These are phyloP conservation scores for Lactarius quietus DNA, from an alignment of 768 basidiomycete species.

Conservation along the genomic window DNA sequence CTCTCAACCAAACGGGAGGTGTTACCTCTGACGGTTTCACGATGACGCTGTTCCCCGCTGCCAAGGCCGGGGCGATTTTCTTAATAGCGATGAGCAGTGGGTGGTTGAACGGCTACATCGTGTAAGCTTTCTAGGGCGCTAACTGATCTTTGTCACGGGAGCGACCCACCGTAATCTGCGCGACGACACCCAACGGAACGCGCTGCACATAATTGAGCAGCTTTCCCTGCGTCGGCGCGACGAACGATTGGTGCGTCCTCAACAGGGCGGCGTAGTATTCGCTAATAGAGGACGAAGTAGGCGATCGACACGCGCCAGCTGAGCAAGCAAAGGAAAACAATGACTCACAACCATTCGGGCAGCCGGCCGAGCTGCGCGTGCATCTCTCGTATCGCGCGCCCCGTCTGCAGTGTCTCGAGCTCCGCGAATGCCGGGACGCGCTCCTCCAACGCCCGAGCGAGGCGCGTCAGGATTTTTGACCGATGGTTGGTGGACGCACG, in stretches of 20 bases:
- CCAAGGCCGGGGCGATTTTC: slow-evolving; percentile 82
- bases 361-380: slow-evolving; percentile 68
- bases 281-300: slow-evolving; percentile 35
- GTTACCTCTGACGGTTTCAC: slow-evolving; percentile 77
- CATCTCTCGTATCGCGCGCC: slow-evolving; percentile 83
- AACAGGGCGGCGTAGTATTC: slow-evolving; percentile 76
- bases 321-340: not conserved
- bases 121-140: not conserved
- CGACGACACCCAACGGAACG: slow-evolving; percentile 83
- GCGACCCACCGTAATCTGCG: slow-evolving; percentile 69
- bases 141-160: not conserved
- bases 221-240: slow-evolving; percentile 77
- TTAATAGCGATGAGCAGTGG: slow-evolving; percentile 86
- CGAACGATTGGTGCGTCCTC: slow-evolving; percentile 62
- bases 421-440: slow-evolving; percentile 55
- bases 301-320: not conserved
- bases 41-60: slow-evolving; percentile 79
- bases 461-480: slow-evolving; percentile 57
- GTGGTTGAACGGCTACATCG: slow-evolving; percentile 76
- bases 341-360: slow-evolving; percentile 80
- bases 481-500: slow-evolving; percentile 53
- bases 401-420: slow-evolving; percentile 74
- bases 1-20: not conserved
- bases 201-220: slow-evolving; percentile 77
- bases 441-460: slow-evolving; percentile 60